Evolutionary conservation across 345 rosid species (phyloP).

Genomic region (Citrus unshiu): DNA sequence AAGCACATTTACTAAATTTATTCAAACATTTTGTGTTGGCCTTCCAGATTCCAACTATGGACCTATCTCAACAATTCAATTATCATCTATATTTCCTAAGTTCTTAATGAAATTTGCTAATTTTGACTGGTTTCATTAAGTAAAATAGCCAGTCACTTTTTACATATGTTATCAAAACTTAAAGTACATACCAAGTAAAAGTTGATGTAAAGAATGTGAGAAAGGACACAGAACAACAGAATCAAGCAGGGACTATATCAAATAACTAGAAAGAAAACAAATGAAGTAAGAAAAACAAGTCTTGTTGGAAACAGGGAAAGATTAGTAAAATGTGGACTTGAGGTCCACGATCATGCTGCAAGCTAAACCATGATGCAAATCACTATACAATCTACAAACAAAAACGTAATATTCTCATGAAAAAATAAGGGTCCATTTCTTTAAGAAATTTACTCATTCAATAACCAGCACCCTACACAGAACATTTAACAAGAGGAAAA

Average conservation of each 20-base stretch:
- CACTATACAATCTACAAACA: background rate
- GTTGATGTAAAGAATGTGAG: background rate
- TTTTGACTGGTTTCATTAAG: background rate
- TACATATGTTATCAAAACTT: background rate
- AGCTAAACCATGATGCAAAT: background rate
- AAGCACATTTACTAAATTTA: background rate
- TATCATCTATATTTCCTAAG: background rate
- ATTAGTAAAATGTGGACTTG: background rate
- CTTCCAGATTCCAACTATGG: background rate
- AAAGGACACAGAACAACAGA: background rate
- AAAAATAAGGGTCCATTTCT: background rate
- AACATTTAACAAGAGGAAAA: background rate
- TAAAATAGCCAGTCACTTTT: background rate
- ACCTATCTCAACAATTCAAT: background rate
- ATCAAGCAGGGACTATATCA: background rate
- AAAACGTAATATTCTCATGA: too few relatives aligned
- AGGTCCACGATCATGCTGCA: background rate
- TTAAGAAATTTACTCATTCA: background rate
- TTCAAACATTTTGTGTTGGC: background rate
- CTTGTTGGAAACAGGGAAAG: background rate
- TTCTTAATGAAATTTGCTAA: background rate
- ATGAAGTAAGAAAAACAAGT: background rate
- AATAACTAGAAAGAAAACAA: background rate
- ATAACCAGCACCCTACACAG: background rate
- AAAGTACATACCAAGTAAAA: background rate